Evolutionary conservation across 2,329 filamentous ascomycete genomes (phyloP), one percentile per base, ranked within the genome.

Genomic region (Alternaria infectoria): DNA sequence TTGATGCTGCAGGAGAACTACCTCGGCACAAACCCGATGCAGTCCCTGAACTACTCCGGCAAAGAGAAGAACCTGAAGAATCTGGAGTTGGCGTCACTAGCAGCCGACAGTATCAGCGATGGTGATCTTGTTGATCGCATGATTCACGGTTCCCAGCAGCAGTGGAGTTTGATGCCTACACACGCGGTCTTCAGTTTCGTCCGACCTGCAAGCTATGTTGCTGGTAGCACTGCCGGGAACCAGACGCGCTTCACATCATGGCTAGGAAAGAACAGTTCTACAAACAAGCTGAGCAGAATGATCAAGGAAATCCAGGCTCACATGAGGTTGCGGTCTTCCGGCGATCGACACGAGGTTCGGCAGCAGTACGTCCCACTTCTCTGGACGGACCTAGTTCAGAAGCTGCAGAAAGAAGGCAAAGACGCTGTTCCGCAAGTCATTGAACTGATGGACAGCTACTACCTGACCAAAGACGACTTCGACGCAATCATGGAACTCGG

Each of bases 1-100:
- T 85, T 99, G 57, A 98, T 99, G 96, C 89, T 99, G 50, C 96
- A 99, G 78, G 96, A 99, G 80, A 99, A 99, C 77, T 99, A 99
- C 72, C 86, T 99, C 12, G 91, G 89, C 66, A 93, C 93, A 2
- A 92, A 90, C 64, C 96, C 96, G 4, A 86, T 89, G 64, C 85
- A 83, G 12, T 83, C 92, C 4, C 86, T 84, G 64, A 85, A 84
- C 19, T 90, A 89, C 76, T 84, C 84, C 43, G 88, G 87, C 61
- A 89, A 88, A 67, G 90, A 95, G 78, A 86, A 90, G 66, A 90
- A 88, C 26, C 83, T 97, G 57, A 97, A 97, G 79, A 83, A 89
- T n/a, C 86, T 99, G 8, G 93, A 98, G 79, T 84, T 98, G 8
- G 88, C 91, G 21, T 94, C 97, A 68, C 88, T 92, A 72, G 96